Percentiles rank a stretch among this genome's conserved stretches.
These are phyloP conservation scores for Trametes cubensis DNA, from an alignment of 768 basidiomycete genomes.

Conservation along the genomic window DNA sequence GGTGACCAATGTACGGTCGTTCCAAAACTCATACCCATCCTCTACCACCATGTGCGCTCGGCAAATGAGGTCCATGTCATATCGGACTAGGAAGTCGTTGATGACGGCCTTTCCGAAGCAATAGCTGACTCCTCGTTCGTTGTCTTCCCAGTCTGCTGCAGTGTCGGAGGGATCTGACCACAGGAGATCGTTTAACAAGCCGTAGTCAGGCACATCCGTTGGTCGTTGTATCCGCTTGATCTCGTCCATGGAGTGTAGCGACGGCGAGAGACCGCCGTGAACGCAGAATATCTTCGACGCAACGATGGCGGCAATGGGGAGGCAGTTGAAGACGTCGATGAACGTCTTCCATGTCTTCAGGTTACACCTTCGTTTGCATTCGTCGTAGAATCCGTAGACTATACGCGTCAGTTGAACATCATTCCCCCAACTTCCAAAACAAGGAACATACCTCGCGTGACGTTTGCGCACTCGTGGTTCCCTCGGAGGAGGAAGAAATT, in stretches of 20 bases:
- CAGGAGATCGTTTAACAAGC: constrained; percentile 92
- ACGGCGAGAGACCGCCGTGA: constrained; percentile 93
- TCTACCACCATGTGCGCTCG: constrained; percentile 99
- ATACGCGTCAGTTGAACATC: constrained; percentile 20
- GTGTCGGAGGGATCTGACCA: constrained; percentile 99
- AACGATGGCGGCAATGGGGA: constrained; percentile 97
- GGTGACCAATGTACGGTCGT: constrained; percentile 96
- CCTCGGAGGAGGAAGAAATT: constrained; percentile 98
- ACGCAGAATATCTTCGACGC: constrained; percentile 99
- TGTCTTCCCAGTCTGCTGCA: constrained; percentile 98
- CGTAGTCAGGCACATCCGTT: constrained; percentile 98
- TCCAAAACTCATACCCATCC: constrained; percentile 99
- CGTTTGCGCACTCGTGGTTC: constrained; percentile 99
- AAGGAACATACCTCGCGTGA: constrained; percentile 84
- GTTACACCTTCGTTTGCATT: constrained; percentile 98
- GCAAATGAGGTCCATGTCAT: constrained; percentile 99
- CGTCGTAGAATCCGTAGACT: constrained; percentile 99
- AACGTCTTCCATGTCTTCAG: constrained; percentile 99
- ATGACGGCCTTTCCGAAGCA: constrained; percentile 98
- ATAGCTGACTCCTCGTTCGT: constrained; percentile 97
- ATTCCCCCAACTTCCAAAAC: background rate
- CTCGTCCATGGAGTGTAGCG: constrained; percentile 95
- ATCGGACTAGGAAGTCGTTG: constrained; percentile 90
- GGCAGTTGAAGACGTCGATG: constrained; percentile 98
- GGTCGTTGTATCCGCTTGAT: constrained; percentile 97